Percentiles rank a stretch among this genome's conserved stretches.
Evolutionary conservation across 2,329 filamentous ascomycete species (phyloP).

Genomic region (Waltergamsia citrina): DNA sequence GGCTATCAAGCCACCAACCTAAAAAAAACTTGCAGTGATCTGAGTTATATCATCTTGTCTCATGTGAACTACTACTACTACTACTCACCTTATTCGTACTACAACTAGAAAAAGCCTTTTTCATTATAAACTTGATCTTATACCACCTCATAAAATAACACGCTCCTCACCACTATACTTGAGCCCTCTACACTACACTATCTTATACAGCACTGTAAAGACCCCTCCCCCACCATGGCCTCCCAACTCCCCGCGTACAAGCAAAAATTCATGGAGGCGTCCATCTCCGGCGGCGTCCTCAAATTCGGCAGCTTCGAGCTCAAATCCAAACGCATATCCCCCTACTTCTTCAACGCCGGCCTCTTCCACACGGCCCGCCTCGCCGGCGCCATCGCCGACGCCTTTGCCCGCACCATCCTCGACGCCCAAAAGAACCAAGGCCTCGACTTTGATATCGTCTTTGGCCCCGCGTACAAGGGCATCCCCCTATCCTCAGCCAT

Average conservation of each 20-base stretch:
- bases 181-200: no score
- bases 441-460: conserved; percentile 72
- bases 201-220: no score
- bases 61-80: no score
- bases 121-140: no score
- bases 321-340: conserved; percentile 84
- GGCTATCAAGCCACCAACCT: no score
- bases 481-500: conserved; percentile 81
- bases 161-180: no score
- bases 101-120: no score
- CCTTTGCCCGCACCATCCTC: conserved; percentile 64
- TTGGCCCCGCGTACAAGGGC: conserved; percentile 93
- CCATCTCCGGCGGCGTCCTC: conserved; percentile 59
- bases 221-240: no score
- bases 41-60: no score
- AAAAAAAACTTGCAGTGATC: no score
- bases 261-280: conserved; percentile 59
- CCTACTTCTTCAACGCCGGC: conserved; percentile 97
- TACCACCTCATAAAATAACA: no score
- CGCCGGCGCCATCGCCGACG: conserved; percentile 66
- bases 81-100: no score
- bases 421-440: conserved; percentile 30
- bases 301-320: conserved; percentile 80
- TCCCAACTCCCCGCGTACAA: conserved; percentile 54
- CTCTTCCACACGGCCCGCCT: conserved; percentile 77